These are phyloP conservation scores for Penicillium cosmopolitanum DNA, from an alignment of 495 filamentous ascomycete species.

Conservation along the genomic window DNA sequence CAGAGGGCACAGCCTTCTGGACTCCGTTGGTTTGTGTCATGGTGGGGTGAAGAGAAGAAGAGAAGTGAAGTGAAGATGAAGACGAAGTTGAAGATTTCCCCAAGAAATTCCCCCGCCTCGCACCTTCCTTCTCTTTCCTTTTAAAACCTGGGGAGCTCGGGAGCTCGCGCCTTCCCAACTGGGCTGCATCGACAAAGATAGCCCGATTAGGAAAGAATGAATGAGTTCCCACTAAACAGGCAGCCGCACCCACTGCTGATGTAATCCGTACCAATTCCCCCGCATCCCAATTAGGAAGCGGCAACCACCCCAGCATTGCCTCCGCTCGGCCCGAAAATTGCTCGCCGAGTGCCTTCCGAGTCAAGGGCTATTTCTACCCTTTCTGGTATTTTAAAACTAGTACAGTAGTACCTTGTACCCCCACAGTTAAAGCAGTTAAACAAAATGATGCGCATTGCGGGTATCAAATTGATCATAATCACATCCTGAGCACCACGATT, in stretches of 20 bases:
- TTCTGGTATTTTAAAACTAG: too few species aligned
- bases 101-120: neutral
- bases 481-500: too few species aligned
- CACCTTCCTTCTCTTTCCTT: neutral
- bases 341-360: neutral
- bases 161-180: neutral
- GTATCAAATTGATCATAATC: too few species aligned
- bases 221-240: neutral
- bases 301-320: neutral
- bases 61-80: neutral
- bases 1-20: slow-evolving; percentile 23
- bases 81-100: neutral
- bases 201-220: neutral
- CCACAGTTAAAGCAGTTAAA: too few species aligned
- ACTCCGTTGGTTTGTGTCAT: slow-evolving; percentile 24
- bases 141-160: slow-evolving; percentile 4
- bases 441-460: too few species aligned
- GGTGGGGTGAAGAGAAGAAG: neutral
- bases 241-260: neutral
- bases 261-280: neutral
- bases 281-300: neutral
- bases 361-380: neutral
- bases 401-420: too few species aligned
- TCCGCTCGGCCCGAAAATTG: neutral
- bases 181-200: neutral